Evolutionary conservation across 164 flowering plant genomes (phyloP).

Genomic region (Tinospora cordifolia): DNA sequence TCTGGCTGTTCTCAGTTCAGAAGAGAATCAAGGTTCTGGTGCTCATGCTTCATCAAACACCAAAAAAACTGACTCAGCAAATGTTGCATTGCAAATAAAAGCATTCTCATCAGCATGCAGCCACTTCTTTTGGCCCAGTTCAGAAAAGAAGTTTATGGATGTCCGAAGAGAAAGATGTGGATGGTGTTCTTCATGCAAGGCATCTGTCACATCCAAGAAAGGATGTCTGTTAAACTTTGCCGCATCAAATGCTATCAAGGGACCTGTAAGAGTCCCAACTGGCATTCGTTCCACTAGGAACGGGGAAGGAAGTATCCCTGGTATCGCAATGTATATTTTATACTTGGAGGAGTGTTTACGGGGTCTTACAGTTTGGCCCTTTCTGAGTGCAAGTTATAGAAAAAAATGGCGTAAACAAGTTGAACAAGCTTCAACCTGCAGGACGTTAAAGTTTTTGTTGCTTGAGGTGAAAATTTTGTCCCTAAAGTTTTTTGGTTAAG

Average conservation of each 20-base stretch:
- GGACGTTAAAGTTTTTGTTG: constrained; percentile 43
- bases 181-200: constrained; percentile 88
- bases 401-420: constrained; percentile 63
- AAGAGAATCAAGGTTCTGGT: constrained; percentile 43
- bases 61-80: constrained; percentile 44
- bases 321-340: constrained; percentile 61
- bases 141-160: constrained; percentile 72
- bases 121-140: constrained; percentile 84
- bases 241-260: constrained; percentile 53
- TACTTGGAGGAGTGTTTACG: constrained; percentile 68
- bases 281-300: constrained; percentile 42
- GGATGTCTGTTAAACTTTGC: constrained; percentile 85
- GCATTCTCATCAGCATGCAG: constrained; percentile 62
- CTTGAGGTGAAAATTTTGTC: constrained; percentile 54
- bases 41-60: constrained; percentile 33
- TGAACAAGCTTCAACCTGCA: constrained; percentile 49
- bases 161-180: constrained; percentile 94
- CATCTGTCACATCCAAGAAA: constrained; percentile 45
- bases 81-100: constrained; percentile 53
- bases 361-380: constrained; percentile 67
- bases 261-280: constrained; percentile 43
- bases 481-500: neutral
- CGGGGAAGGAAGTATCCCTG: constrained; percentile 50
- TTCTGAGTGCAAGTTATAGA: constrained; percentile 39
- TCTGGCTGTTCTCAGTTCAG: constrained; percentile 59